Conservation (phyloP, 345 rosid species). For the Theobroma cacao region DNA sequence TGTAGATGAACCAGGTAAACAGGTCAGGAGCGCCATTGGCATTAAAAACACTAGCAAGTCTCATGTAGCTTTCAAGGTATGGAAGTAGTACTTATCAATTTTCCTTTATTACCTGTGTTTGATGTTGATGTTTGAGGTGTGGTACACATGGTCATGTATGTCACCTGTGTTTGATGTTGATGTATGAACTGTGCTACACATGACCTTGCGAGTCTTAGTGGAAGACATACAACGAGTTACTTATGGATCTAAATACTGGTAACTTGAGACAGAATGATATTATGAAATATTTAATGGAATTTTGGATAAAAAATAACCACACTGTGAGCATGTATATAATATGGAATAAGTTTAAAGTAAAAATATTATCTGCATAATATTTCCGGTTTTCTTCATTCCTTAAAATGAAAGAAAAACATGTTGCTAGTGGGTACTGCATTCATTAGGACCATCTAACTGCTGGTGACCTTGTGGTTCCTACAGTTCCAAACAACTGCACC, state of each 20-base stretch:
- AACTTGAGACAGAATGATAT: neutral
- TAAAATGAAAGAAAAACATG: neutral
- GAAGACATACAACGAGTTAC: neutral
- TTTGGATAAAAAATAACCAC: neutral
- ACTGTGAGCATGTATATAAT: neutral
- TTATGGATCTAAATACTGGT: neutral
- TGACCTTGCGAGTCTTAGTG: neutral
- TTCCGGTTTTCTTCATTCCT: neutral
- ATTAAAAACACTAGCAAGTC: slow-evolving; percentile 68
- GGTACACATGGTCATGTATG: neutral
- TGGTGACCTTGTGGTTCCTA: slow-evolving; percentile 4
- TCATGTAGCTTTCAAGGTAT: slow-evolving; percentile 71
- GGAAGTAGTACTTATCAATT: neutral
- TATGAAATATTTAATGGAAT: neutral
- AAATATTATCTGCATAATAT: neutral
- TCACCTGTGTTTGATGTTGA: slow-evolving; percentile 12
- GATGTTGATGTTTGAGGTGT: slow-evolving; percentile 14
- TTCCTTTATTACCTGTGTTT: neutral
- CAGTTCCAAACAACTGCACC: slow-evolving; percentile 87
- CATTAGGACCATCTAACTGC: neutral
- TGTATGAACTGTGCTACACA: slow-evolving; percentile 5
- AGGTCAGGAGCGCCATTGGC: slow-evolving; percentile 62
- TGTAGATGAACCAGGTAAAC: slow-evolving; percentile 73
- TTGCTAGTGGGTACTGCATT: neutral
- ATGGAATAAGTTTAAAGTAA: neutral